These are phyloP conservation scores for Tuber calosporum DNA, from an alignment of 495 filamentous ascomycete genomes.

Conservation along the genomic window DNA sequence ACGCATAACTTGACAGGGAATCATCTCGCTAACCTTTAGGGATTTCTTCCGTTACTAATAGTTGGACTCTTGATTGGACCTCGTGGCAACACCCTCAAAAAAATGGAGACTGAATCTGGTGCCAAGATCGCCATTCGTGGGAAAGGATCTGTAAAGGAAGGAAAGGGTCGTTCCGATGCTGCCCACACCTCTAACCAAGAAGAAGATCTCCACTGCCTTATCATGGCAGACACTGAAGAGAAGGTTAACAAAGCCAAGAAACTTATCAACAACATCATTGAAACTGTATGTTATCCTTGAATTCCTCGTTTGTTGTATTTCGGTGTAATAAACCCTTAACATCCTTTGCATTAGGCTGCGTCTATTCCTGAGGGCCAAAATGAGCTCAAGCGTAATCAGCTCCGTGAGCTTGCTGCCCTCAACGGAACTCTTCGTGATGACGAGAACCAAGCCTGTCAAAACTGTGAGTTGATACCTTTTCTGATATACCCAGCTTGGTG, in stretches of 20 bases:
- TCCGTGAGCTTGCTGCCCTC: constrained; percentile 89
- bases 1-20: constrained; percentile 40
- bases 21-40: constrained; percentile 75
- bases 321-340: constrained; percentile 31
- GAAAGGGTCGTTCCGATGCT: constrained; percentile 96
- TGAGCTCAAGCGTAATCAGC: constrained; percentile 94
- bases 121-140: constrained; percentile 99
- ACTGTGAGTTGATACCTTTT: constrained; percentile 51
- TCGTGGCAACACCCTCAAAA: constrained; percentile 98
- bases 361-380: constrained; percentile 98
- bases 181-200: constrained; percentile 99
- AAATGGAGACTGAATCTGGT: constrained; percentile 94
- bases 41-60: constrained; percentile 68
- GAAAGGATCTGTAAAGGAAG: constrained; percentile 99
- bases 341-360: constrained; percentile 59
- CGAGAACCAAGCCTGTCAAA: constrained; percentile 98
- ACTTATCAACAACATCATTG: constrained; percentile 93
- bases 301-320: constrained; percentile 8
- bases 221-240: constrained; percentile 98
- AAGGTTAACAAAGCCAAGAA: constrained; percentile 98
- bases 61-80: constrained; percentile 99
- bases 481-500: background rate
- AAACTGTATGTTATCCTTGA: constrained; percentile 66
- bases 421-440: constrained; percentile 98
- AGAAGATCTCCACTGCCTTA: constrained; percentile 96